phyloP scores from a whole-genome alignment of 1,284 basidiomycete species.

The Pterulicium gracile region DNA sequence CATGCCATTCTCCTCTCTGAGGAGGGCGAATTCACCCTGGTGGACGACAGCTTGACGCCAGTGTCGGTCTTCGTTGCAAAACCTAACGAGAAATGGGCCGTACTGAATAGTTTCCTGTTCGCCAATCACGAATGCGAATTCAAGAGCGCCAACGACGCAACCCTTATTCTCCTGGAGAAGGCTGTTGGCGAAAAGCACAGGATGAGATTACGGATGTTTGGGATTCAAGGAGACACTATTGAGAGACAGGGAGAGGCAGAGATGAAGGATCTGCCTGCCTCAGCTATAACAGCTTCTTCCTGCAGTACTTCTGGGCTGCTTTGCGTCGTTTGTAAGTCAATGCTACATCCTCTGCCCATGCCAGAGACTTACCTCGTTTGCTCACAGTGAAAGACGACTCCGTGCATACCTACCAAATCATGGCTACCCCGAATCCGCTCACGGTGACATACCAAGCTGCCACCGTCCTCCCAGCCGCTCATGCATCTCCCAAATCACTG shows the following conservation, averaged over 20 bases:
- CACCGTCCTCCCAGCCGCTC: not conserved
- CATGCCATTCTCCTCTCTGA: not conserved
- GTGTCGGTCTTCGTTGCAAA: not conserved
- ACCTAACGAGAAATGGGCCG: not conserved
- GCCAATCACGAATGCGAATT: not conserved
- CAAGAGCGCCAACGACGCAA: not conserved
- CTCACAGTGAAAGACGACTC: not conserved
- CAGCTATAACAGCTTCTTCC: not conserved
- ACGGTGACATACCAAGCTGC: not conserved
- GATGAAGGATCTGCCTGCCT: not conserved
- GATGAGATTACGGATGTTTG: slow-evolving; percentile 1
- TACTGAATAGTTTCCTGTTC: not conserved
- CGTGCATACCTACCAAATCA: not conserved
- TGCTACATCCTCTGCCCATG: not conserved
- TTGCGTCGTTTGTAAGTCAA: not conserved
- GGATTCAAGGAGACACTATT: not conserved
- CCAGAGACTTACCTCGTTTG: not conserved
- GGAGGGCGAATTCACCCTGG: not conserved
- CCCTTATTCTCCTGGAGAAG: not conserved
- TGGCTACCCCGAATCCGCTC: not conserved
- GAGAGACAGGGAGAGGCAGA: not conserved
- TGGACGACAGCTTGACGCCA: not conserved
- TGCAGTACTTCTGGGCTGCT: not conserved
- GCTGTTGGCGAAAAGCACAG: not conserved
- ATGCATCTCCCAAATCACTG: not conserved